phyloP scores from a whole-genome alignment of 495 filamentous ascomycete genomes.

The Penicillium desertorum region DNA sequence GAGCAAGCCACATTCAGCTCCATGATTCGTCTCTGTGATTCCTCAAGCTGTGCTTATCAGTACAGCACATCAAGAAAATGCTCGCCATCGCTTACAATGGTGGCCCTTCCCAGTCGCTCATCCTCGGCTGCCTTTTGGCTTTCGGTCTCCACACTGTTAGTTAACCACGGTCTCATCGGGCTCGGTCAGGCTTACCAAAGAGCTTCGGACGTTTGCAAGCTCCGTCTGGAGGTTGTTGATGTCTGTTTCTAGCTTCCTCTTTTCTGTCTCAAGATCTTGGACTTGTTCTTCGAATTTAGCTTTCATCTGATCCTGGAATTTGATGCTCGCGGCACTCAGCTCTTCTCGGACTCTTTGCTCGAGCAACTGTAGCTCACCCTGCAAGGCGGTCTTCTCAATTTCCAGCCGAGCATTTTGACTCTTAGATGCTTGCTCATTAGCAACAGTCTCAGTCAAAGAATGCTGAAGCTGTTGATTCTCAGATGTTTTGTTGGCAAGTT shows the following conservation, averaged over 20 bases:
- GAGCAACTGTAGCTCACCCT: slow-evolving; percentile 18
- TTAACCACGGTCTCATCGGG: background rate
- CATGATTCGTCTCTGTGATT: slow-evolving; percentile 25
- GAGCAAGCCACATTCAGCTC: slow-evolving; percentile 19
- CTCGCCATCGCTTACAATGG: slow-evolving; percentile 16
- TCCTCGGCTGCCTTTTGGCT: slow-evolving; percentile 14
- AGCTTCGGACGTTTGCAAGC: slow-evolving; percentile 21
- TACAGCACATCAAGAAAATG: background rate
- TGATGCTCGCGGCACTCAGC: slow-evolving; percentile 21
- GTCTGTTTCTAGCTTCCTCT: slow-evolving; percentile 21
- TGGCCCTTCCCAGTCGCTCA: slow-evolving; percentile 8
- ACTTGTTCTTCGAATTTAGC: slow-evolving; percentile 28
- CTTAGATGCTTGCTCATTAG: slow-evolving; percentile 18
- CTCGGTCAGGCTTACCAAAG: slow-evolving; percentile 26
- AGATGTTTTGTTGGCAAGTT: slow-evolving; percentile 16
- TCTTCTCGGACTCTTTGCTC: slow-evolving; percentile 31
- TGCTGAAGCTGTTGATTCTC: slow-evolving; percentile 22
- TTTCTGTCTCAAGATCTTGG: slow-evolving; percentile 24
- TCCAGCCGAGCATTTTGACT: slow-evolving; percentile 13
- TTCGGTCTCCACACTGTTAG: slow-evolving; percentile 27
- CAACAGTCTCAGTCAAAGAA: slow-evolving; percentile 19
- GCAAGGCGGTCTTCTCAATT: slow-evolving; percentile 22
- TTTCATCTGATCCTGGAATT: slow-evolving; percentile 21
- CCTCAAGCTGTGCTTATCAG: slow-evolving; percentile 27
- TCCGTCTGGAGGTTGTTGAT: slow-evolving; percentile 16